Evolutionary conservation across 805 yeast genomes (phyloP).

Genomic region (Kurtzmaniella cleridarum): DNA sequence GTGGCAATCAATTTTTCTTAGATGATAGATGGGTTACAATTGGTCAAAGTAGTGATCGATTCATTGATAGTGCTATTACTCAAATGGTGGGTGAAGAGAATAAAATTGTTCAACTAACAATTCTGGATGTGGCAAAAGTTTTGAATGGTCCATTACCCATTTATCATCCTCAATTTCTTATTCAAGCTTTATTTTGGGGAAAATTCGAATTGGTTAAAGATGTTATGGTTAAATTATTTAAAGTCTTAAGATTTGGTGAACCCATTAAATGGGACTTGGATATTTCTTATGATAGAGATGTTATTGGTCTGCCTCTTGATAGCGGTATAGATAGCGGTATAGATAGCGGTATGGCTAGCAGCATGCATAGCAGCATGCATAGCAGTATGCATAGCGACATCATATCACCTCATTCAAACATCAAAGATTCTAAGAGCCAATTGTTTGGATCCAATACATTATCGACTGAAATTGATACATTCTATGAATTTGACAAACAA

Average conservation of each 20-base stretch:
- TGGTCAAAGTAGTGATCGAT: slow-evolving; percentile 17
- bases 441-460: too few species aligned
- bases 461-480: slow-evolving; percentile 13
- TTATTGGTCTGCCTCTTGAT: too few species aligned
- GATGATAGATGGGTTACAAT: slow-evolving; percentile 56
- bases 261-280: slow-evolving; percentile 29
- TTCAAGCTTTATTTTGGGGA: slow-evolving; percentile 66
- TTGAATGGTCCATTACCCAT: slow-evolving; percentile 86
- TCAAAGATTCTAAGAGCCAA: too few species aligned
- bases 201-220: slow-evolving; percentile 50
- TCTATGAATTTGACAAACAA: slow-evolving; percentile 32
- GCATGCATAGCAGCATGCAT: slow-evolving; percentile 4
- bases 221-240: slow-evolving; percentile 50
- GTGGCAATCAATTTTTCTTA: slow-evolving; percentile 85
- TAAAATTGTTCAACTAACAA: slow-evolving; percentile 20
- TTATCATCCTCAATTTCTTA: slow-evolving; percentile 84
- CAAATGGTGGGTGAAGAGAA: slow-evolving; percentile 20
- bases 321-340: slow-evolving; percentile 15
- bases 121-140: slow-evolving; percentile 68
- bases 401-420: too few species aligned
- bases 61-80: slow-evolving; percentile 50
- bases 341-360: slow-evolving; percentile 11
- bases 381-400: too few species aligned
- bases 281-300: slow-evolving; percentile 6
- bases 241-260: slow-evolving; percentile 40